Evolutionary conservation across 495 filamentous ascomycete species (phyloP), one percentile per base, ranked within the genome.

Genomic region (Penicillium roqueforti): DNA sequence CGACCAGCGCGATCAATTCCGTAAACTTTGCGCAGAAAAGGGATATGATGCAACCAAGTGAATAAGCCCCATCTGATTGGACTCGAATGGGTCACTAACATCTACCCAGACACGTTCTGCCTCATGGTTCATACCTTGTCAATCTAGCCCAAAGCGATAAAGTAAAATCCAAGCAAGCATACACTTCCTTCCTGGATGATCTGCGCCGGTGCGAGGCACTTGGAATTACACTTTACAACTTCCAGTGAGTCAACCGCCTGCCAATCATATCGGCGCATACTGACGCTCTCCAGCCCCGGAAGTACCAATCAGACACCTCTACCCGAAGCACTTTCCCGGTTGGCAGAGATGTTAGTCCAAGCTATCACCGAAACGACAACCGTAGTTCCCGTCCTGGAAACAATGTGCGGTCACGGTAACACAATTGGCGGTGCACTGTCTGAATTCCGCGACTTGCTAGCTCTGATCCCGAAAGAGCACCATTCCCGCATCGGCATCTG

Each of bases 71-170:
- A 23, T 4, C 8, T 37, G 9, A 9, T 36, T 26, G 26, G 9
- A 47, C 7, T n/a, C 11, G 39, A 36, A 18, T 7, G 31, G 1
- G 32, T 13, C 42, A 48, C n/a, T 28, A 28, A 34, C 51, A 43
- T 55, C 47, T 20, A 22, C n/a, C 13, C 26, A 76, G 79, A 71
- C 84, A 89, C 61, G 76, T 91, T 46, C 77, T 98, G 2, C 93
- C 93, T 0, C 93, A 98, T 66, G 93, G 92, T 39, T 95, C 89
- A 3, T 98, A 98, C 67, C 84, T 98, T 11, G 89, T 98, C 58
- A 98, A 98, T 66, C 85, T 97, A 25, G 93, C 93, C 1, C 88
- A 95, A 63, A 74, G 80, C 14, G 91, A 96, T 60, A 68, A 80
- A 26, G 78, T 76, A 18, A 95, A 93, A 62, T 86, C 90, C 18